Conservation (phyloP, 1,284 basidiomycete species). For the Trichosporon sp. region DNA sequence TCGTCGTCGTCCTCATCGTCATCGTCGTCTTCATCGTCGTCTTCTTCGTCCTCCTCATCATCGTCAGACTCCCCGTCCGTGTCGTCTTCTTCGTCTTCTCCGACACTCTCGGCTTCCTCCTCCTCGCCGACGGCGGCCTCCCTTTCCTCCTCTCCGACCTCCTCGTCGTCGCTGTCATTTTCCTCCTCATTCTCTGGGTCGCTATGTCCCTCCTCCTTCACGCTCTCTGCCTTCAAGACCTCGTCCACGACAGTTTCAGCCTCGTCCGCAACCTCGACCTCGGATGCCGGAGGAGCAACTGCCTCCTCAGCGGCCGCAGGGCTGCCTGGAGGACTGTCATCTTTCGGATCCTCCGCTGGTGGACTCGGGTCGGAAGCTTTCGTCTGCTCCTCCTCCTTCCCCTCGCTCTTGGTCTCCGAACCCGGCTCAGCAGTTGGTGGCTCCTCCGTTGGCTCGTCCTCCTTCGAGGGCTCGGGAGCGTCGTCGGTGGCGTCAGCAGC, state of each 20-base stretch:
- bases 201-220: not conserved
- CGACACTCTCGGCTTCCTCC: not conserved
- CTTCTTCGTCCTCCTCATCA: conserved; percentile 49
- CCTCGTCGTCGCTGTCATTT: not conserved
- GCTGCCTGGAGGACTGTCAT: too few relatives aligned
- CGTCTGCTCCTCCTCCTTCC: not conserved
- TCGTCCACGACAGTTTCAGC: not conserved
- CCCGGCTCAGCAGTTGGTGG: not conserved
- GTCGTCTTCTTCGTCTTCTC: not conserved
- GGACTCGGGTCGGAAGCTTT: not conserved
- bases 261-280: too few relatives aligned
- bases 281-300: too few relatives aligned
- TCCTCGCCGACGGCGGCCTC: not conserved
- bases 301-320: too few relatives aligned
- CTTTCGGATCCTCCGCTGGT: not conserved
- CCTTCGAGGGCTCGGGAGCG: not conserved
- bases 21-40: conserved; percentile 21
- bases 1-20: conserved; percentile 46
- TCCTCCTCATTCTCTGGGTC: not conserved
- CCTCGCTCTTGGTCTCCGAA: not conserved
- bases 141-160: not conserved
- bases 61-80: conserved; percentile 54
- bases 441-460: not conserved
- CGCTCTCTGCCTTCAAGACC: too few relatives aligned
- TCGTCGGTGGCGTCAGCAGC: not conserved